A percentile compares a stretch with the other conserved stretches of the same genome.
Conservation (phyloP, 768 basidiomycete genomes). For the Coprinopsis marcescibilis region DNA sequence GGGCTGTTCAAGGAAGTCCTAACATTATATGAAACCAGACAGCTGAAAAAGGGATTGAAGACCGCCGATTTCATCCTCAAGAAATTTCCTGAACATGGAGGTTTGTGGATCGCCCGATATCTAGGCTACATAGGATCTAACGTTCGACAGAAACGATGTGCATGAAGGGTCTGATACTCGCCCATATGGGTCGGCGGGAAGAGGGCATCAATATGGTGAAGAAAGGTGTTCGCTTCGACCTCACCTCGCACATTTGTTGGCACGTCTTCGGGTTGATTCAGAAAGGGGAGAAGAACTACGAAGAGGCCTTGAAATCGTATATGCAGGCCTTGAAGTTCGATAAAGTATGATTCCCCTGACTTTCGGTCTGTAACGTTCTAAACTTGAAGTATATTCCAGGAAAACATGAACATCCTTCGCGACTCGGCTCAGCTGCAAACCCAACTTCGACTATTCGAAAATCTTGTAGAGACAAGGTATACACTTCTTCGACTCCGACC, state of each 20-base stretch:
- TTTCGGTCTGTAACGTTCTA: constrained; percentile 3
- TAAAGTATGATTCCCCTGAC: constrained; percentile 45
- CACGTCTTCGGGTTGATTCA: constrained; percentile 96
- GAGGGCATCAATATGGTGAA: constrained; percentile 81
- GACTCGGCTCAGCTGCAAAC: constrained; percentile 88
- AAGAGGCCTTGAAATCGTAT: constrained; percentile 91
- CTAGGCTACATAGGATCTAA: neutral
- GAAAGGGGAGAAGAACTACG: constrained; percentile 91
- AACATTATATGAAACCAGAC: constrained; percentile 81
- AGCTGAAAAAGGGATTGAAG: constrained; percentile 86
- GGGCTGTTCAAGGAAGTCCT: constrained; percentile 83
- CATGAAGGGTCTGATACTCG: constrained; percentile 90
- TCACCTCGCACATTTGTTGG: constrained; percentile 94
- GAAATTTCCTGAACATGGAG: constrained; percentile 94
- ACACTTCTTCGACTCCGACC: constrained; percentile 78
- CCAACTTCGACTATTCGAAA: constrained; percentile 76
- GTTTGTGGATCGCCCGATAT: constrained; percentile 34
- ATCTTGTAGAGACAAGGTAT: constrained; percentile 76
- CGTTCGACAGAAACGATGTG: constrained; percentile 74
- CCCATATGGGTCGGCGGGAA: constrained; percentile 73
- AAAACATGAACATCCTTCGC: constrained; percentile 89
- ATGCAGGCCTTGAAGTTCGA: constrained; percentile 85
- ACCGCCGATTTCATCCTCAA: constrained; percentile 91
- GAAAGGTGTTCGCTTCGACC: constrained; percentile 75
- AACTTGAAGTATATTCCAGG: constrained; percentile 38